Conservation (phyloP, 805 yeast genomes). For the Spencermartinsiella europaea region DNA sequence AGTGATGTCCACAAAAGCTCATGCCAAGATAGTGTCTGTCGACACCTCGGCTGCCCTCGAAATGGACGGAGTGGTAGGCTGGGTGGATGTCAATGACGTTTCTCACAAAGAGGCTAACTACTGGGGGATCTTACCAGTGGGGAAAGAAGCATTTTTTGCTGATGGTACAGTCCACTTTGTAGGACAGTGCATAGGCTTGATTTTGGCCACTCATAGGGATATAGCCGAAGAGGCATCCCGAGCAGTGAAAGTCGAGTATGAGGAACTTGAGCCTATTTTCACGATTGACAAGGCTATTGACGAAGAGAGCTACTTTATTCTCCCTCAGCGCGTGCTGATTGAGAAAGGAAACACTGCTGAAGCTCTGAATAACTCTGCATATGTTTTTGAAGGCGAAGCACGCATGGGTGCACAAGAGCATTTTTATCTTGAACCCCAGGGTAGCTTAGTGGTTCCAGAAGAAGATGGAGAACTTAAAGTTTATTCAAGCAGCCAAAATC, state of each 20-base stretch:
- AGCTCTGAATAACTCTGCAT: conserved; percentile 32
- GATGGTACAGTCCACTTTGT: conserved; percentile 38
- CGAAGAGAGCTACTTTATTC: conserved; percentile 34
- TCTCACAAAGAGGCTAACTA: conserved; percentile 34
- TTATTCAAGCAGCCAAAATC: conserved; percentile 42
- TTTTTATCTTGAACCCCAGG: conserved; percentile 45
- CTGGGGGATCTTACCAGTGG: conserved; percentile 42
- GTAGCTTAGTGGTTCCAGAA: conserved; percentile 40
- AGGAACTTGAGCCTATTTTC: conserved; percentile 37
- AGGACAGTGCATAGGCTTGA: conserved; percentile 43
- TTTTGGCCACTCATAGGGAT: conserved; percentile 37
- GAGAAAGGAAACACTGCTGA: conserved; percentile 39
- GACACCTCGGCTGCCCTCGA: conserved; percentile 37
- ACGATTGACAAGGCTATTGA: conserved; percentile 42
- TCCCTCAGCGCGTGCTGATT: conserved; percentile 24
- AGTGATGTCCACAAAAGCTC: conserved; percentile 40
- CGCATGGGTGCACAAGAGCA: conserved; percentile 47
- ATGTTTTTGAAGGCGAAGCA: conserved; percentile 36
- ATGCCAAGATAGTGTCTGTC: conserved; percentile 39
- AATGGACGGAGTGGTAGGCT: conserved; percentile 41
- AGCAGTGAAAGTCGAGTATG: conserved; percentile 39
- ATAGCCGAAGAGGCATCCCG: conserved; percentile 41
- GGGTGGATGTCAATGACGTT: conserved; percentile 38
- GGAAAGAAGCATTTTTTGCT: conserved; percentile 42
- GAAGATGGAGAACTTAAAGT: conserved; percentile 45